Conservation (phyloP, 805 yeast species). For the Candida saitoana region DNA sequence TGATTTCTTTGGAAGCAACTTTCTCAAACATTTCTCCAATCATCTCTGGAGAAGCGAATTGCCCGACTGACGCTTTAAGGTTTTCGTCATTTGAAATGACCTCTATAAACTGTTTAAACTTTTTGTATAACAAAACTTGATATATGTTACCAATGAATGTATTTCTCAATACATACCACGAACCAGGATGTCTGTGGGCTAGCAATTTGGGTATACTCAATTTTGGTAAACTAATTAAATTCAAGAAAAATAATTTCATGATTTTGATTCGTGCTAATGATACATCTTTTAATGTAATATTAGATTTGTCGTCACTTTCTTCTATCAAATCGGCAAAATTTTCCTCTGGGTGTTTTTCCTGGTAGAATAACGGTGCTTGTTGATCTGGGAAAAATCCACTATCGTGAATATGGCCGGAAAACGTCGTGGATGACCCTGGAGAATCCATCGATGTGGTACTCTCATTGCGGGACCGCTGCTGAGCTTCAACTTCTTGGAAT, state of each 20-base stretch:
- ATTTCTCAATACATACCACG: constrained; percentile 36
- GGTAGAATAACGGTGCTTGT: constrained; percentile 26
- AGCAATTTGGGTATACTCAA: constrained; percentile 32
- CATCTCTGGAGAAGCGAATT: constrained; percentile 5
- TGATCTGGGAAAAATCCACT: constrained; percentile 14
- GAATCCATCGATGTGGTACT: constrained; percentile 8
- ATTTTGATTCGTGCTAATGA: constrained; percentile 21
- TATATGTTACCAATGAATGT: constrained; percentile 25
- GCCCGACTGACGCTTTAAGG: constrained; percentile 6
- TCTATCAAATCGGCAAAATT: constrained; percentile 26
- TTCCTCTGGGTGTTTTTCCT: constrained; percentile 26
- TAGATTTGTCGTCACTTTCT: constrained; percentile 10
- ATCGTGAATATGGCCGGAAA: constrained; percentile 11
- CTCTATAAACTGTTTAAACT: constrained; percentile 20
- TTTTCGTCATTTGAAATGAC: constrained; percentile 12
- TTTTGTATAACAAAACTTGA: constrained; percentile 27
- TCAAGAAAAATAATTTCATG: constrained; percentile 24
- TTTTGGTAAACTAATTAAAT: constrained; percentile 28
- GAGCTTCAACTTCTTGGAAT: constrained; percentile 3
- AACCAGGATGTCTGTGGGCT: constrained; percentile 38
- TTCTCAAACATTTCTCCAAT: constrained; percentile 8
- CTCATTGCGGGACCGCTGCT: neutral
- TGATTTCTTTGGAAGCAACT: constrained; percentile 14
- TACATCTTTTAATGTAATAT: constrained; percentile 18
- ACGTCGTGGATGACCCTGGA: constrained; percentile 7